A percentile compares a stretch with the other conserved stretches of the same genome.
These are phyloP conservation scores for Microbotryum violaceum DNA, from an alignment of 1,284 basidiomycete species.

Conservation along the genomic window DNA sequence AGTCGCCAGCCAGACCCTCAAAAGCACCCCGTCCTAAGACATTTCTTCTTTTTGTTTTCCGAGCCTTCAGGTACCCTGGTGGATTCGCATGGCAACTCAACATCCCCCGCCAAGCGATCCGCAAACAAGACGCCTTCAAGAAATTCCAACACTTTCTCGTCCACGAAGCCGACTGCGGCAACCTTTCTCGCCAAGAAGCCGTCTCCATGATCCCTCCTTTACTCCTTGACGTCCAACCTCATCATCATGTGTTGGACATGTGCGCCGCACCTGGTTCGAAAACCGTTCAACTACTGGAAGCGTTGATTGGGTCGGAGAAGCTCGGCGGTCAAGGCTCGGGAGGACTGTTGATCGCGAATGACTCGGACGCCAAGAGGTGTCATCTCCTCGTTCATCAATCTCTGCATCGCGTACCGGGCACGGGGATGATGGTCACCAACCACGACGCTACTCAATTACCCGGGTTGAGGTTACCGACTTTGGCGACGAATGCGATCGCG, in stretches of 20 bases:
- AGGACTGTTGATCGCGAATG: slow-evolving; percentile 80
- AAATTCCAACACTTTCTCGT: slow-evolving; percentile 95
- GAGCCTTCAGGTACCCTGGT: slow-evolving; percentile 69
- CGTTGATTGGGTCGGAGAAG: slow-evolving; percentile 52
- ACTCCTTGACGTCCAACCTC: slow-evolving; percentile 85
- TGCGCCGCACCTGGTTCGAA: slow-evolving; percentile 99
- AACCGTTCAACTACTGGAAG: slow-evolving; percentile 86
- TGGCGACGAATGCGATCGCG: background rate
- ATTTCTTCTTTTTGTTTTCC: background rate
- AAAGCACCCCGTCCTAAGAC: slow-evolving; percentile 1
- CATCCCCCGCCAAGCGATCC: slow-evolving; percentile 78
- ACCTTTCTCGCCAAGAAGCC: slow-evolving; percentile 92
- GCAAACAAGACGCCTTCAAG: slow-evolving; percentile 89
- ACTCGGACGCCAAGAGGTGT: slow-evolving; percentile 86
- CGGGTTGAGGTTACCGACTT: slow-evolving; percentile 13
- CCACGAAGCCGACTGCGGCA: slow-evolving; percentile 96
- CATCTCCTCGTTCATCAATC: slow-evolving; percentile 97
- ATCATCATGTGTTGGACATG: slow-evolving; percentile 89
- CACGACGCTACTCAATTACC: slow-evolving; percentile 88
- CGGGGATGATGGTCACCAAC: slow-evolving; percentile 90
- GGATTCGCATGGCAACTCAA: slow-evolving; percentile 93
- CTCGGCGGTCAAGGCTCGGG: slow-evolving; percentile 38
- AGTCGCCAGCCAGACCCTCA: slow-evolving; percentile 26
- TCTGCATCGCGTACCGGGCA: slow-evolving; percentile 76
- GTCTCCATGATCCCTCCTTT: slow-evolving; percentile 98